Evolutionary conservation across 2,329 filamentous ascomycete genomes (phyloP), one percentile per base, ranked within the genome.

Genomic region (Aspergillus felis): DNA sequence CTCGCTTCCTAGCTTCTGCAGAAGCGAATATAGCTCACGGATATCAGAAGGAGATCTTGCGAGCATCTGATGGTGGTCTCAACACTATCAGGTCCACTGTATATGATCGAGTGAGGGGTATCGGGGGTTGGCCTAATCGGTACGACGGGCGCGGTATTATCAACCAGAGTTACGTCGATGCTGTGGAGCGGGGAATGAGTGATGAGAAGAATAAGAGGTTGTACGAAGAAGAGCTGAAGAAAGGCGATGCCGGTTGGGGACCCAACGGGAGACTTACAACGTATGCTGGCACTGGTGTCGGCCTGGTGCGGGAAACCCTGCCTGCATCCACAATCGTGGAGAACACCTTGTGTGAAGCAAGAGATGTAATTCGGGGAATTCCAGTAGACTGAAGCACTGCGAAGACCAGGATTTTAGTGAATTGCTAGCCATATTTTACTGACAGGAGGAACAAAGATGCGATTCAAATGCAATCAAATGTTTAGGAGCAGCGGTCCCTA

Each of bases 281-380:
- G 9, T 88, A 87, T 76, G 84, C 83, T 14, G 85, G 86, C 3
- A 82, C 82, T 22, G 85, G 79, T 0, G 81, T 88, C 14, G 86
- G 86, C 0, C 72, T 88, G 59, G 76, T 87, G 2, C 81, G 71
- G 49, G 70, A 78, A 42, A 74, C 83, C 1, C 76, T 77, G 62
- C 66, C 74, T 17, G 84, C 83, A 3, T 75, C 68, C 12, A 77
- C 82, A 9, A 84, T 88, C 64, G 78, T 84, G 3, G 69, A 70
- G 49, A 78, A 82, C 57, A 71, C 80, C 3, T 73, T 79, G 50
- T 69, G 73, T 5, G 76, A 76, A 32, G 70, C 73, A 17, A 69
- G 52, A 50, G 62, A 52, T 41, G 61, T 76, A 27, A 24, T 62
- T 17, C 29, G 27, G 20, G 53, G 29, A 24, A 20, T 55, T 35